These are phyloP conservation scores for Camelina sativa DNA, from an alignment of 345 rosid species.

Conservation along the genomic window DNA sequence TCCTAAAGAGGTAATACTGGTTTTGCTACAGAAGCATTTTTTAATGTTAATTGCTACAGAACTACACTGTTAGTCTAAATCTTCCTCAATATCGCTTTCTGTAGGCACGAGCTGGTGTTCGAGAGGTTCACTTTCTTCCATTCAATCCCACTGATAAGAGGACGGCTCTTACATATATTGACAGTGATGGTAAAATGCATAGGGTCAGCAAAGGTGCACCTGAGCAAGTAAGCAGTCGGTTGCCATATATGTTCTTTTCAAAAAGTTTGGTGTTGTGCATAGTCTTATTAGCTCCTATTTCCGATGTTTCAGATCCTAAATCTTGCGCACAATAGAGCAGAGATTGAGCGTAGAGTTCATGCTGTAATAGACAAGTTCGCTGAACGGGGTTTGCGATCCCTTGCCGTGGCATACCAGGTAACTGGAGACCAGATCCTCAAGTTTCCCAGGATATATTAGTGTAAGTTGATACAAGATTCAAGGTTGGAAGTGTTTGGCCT, in stretches of 20 bases:
- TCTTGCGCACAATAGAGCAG: constrained; percentile 86
- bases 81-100: constrained; percentile 20
- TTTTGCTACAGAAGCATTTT: background rate
- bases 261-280: background rate
- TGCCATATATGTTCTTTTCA: background rate
- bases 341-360: constrained; percentile 92
- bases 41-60: background rate
- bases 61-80: background rate
- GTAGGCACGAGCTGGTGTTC: constrained; percentile 97
- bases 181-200: constrained; percentile 81
- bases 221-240: constrained; percentile 69
- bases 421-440: constrained; percentile 18
- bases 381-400: constrained; percentile 92
- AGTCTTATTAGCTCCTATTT: constrained; percentile 12
- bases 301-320: constrained; percentile 65
- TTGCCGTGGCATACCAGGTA: constrained; percentile 98
- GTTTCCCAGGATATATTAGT: constrained; percentile 3
- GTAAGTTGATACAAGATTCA: constrained; percentile 23
- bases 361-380: constrained; percentile 95
- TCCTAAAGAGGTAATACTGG: constrained; percentile 80
- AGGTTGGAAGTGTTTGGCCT: constrained; percentile 6
- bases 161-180: constrained; percentile 88
- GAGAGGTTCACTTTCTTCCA: constrained; percentile 94
- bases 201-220: constrained; percentile 99
- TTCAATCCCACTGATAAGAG: constrained; percentile 98